Evolutionary conservation across 2,329 filamentous ascomycete genomes (phyloP), one percentile per base, ranked within the genome.

Genomic region (Phoma sp.): DNA sequence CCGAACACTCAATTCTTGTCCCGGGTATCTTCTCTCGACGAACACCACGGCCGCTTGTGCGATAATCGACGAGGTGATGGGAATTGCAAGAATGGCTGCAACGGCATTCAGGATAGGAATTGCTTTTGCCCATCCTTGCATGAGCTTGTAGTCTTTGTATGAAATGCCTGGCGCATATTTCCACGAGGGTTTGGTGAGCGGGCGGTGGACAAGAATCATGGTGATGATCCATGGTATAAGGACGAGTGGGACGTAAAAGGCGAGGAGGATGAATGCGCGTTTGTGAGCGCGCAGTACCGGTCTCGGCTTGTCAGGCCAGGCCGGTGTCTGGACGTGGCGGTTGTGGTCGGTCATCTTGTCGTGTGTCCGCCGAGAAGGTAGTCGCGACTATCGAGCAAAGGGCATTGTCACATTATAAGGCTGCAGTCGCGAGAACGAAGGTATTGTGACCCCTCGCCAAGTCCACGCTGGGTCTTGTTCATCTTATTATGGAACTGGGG

Each of bases 201-300:
- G 53, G 20, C 38, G 53, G 11, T 52, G 40, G 2, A 33, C 26
- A 9, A 56, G 26, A 10, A 45, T n/a, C n/a, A 52, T 12, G 1
- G 53, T 56, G 10, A 47, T 12, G 28, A 45, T 34, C 53, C 53
- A 56, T 45, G 53, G 48, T 33, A 47, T 32, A 3, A 56, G 12
- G 17, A 58, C 34, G n/a, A 48, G 20, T 11, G 40, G 38, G 23
- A 53, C 34, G 20, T 56, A 53, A 26, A 53, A 30, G 5, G 25
- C 14, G 2, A 56, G 42, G n/a, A 52, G 84, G 42, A 92, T 80
- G 6, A 85, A 38, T 5, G 39, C 47, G n/a, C 39, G 39, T 17
- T 26, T 43, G 26, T 51, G 29, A 0, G 25, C 20, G 17, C 39
- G 39, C 39, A 51, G 32, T 7, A 26, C 1, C n/a, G 38, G 30